Evolutionary conservation across 495 filamentous ascomycete genomes (phyloP).

Genomic region (Parmelia sp.): DNA sequence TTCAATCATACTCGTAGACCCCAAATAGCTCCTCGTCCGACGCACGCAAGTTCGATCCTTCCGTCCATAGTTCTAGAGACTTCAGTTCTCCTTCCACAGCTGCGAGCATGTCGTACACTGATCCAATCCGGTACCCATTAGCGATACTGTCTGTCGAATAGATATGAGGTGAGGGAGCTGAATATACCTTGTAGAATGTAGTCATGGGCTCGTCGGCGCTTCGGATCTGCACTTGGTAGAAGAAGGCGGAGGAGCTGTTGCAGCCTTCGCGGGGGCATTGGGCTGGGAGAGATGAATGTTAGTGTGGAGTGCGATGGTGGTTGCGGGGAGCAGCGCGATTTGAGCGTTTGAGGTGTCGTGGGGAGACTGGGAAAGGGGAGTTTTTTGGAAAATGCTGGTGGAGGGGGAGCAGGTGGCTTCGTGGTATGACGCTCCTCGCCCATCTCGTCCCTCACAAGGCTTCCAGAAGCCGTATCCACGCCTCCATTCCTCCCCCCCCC

Average conservation of each 20-base stretch:
- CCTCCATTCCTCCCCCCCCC: background rate
- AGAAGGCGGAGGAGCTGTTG: slow-evolving; percentile 73
- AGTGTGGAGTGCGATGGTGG: background rate
- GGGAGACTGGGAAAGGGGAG: too few species aligned
- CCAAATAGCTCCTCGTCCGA: too few species aligned
- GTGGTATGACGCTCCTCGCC: too few species aligned
- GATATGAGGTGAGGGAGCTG: background rate
- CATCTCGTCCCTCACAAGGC: too few species aligned
- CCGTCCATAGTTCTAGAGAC: background rate
- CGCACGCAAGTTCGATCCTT: background rate
- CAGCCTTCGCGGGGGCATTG: slow-evolving; percentile 75
- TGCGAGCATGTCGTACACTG: slow-evolving; percentile 23
- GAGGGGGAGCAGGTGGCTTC: too few species aligned
- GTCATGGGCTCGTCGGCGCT: slow-evolving; percentile 99
- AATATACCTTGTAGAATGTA: slow-evolving; percentile 78
- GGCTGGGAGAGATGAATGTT: slow-evolving; percentile 33
- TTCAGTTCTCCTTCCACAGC: slow-evolving; percentile 29
- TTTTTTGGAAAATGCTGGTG: too few species aligned
- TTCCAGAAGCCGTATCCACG: too few species aligned
- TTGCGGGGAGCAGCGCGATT: background rate
- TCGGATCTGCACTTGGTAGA: slow-evolving; percentile 94
- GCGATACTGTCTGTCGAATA: too few species aligned
- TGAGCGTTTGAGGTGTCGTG: too few species aligned
- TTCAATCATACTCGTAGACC: too few species aligned
- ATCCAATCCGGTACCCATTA: background rate